Evolutionary conservation across 2,329 filamentous ascomycete species (phyloP).

Genomic region (Grosmannia huntii): DNA sequence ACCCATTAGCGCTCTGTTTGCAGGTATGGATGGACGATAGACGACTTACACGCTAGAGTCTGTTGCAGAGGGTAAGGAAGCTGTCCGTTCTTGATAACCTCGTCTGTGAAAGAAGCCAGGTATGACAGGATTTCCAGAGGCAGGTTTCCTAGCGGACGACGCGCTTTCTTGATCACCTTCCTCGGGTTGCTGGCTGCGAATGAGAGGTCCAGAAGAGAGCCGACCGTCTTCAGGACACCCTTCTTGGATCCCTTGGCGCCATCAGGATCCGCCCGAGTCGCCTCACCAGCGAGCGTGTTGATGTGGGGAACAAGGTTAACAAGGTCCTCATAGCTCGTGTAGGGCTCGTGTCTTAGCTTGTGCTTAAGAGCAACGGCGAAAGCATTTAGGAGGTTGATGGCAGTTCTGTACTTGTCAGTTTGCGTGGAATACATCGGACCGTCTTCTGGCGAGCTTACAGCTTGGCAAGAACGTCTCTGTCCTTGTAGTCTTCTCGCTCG

Average conservation of each 20-base stretch:
- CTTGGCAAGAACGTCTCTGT: constrained; percentile 55
- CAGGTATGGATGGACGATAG: background rate
- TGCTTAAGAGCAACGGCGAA: constrained; percentile 61
- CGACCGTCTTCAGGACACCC: constrained; percentile 36
- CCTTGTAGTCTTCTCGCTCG: constrained; percentile 43
- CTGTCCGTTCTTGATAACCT: constrained; percentile 34
- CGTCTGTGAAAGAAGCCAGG: constrained; percentile 48
- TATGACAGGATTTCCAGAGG: constrained; percentile 61
- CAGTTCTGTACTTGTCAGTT: constrained; percentile 24
- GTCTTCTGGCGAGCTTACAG: constrained; percentile 21
- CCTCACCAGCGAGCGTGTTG: constrained; percentile 48
- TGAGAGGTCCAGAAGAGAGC: constrained; percentile 53
- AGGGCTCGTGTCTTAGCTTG: constrained; percentile 60
- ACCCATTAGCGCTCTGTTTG: constrained; percentile 11
- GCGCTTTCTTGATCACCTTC: constrained; percentile 53
- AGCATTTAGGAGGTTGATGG: constrained; percentile 56
- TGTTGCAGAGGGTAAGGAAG: constrained; percentile 35
- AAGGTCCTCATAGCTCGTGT: constrained; percentile 55
- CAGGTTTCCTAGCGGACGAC: constrained; percentile 55
- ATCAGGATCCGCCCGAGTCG: constrained; percentile 22
- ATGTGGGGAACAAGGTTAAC: constrained; percentile 47
- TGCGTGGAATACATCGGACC: background rate
- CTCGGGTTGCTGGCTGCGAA: constrained; percentile 58
- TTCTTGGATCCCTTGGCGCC: background rate
- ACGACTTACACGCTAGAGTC: constrained; percentile 25